Percentiles rank a stretch among this genome's conserved stretches.
phyloP scores from a whole-genome alignment of 345 rosid species.

The Raphanus raphanistrum region DNA sequence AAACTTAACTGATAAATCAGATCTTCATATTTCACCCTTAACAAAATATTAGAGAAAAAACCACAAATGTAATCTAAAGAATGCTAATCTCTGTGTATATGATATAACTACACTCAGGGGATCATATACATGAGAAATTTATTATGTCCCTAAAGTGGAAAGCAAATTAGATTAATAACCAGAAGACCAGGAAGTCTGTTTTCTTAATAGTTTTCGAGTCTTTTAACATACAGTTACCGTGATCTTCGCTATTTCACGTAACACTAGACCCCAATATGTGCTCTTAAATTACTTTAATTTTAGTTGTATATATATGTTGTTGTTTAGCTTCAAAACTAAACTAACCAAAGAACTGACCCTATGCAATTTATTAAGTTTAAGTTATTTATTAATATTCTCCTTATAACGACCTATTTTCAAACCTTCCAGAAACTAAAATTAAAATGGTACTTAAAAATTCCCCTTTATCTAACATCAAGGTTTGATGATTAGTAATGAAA shows the following conservation, averaged over 20 bases:
- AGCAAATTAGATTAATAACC: slow-evolving; percentile 16
- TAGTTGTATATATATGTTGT: neutral
- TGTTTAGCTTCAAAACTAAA: neutral
- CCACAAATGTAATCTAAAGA: neutral
- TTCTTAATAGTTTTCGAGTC: slow-evolving; percentile 18
- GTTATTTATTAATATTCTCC: neutral
- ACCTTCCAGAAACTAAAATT: neutral
- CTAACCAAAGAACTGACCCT: slow-evolving; percentile 7
- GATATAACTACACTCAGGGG: neutral
- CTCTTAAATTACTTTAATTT: slow-evolving; percentile 4
- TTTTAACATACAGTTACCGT: slow-evolving; percentile 30
- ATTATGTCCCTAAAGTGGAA: slow-evolving; percentile 19
- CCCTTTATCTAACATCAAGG: slow-evolving; percentile 1
- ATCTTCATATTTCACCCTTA: neutral
- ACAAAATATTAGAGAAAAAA: neutral
- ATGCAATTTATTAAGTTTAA: neutral
- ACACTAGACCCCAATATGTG: slow-evolving; percentile 29
- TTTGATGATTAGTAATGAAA: slow-evolving; percentile 5
- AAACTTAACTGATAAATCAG: neutral
- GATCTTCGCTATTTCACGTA: slow-evolving; percentile 31
- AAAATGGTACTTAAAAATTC: neutral
- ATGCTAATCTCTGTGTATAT: neutral
- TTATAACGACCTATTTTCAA: neutral
- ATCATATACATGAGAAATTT: neutral
- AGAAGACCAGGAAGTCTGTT: slow-evolving; percentile 37